Evolutionary conservation across 2,329 filamentous ascomycete genomes (phyloP), one percentile per base, ranked within the genome.

Genomic region (Ophiosphaerella narmari): DNA sequence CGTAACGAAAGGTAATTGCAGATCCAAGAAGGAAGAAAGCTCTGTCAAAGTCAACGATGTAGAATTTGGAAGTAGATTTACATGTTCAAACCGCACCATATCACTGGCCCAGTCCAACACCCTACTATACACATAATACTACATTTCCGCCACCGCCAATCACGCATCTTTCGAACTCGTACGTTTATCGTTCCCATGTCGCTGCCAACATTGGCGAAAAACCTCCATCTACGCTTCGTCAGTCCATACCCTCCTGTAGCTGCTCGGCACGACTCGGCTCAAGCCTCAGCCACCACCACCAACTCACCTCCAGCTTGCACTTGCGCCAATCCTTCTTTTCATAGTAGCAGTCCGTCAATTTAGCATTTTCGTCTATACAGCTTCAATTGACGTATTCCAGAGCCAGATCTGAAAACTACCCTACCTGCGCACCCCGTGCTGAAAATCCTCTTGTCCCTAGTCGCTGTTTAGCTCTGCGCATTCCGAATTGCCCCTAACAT

Each of bases 361-460:
- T 92, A 46, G 83, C 78, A 68, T 97, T 96, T 70, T 97, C 93
- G 18, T 85, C 93, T 97, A 60, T 14, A 3, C 23, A 4, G 18
- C 2, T 21, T 53, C 23, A 54, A 44, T 54, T 42, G 31, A 23
- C 16, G 12, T 18, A 9, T 3, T 14, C 14, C 9, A 3, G 2
- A 11, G 11, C 7, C 32, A 5, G 9, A 32, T 13, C n/a, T 18
- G 12, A n/a, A 31, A 1, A 7, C 14, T 4, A n/a, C 54, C 55
- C 12, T 77, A 96, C 93, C 87, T 75, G 91, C 85, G 70, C 93
- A 97, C 50, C 93, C 94, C 2, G 93, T 97, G 79, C 91, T 96
- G 79, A 91, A 96, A 74, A 97, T 97, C 70, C 94, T 84, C 82
- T 96, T 93, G 79, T 97, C 92, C 93, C 93, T 97, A 71, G 62